These are phyloP conservation scores for Teratosphaeria destructans DNA, from an alignment of 2,329 filamentous ascomycete species.

Conservation along the genomic window DNA sequence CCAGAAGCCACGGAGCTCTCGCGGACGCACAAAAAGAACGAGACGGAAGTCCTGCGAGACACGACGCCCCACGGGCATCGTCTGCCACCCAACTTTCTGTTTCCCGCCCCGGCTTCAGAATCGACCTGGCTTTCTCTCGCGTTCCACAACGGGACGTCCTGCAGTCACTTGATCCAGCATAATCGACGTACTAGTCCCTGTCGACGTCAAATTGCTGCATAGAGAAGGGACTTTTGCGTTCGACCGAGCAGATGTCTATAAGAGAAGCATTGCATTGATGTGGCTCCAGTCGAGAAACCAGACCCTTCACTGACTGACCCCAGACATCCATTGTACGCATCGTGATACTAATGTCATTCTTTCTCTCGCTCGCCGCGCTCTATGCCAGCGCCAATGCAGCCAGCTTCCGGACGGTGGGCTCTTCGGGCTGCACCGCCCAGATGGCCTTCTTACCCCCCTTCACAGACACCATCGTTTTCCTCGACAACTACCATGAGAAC, in stretches of 20 bases:
- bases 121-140: not conserved
- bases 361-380: not conserved
- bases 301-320: not conserved
- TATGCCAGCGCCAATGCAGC: not conserved
- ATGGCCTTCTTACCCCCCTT: not conserved
- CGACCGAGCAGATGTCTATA: not conserved
- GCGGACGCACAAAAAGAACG: no score
- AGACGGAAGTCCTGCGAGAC: not conserved
- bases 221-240: not conserved
- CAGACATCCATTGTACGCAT: not conserved
- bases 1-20: not conserved
- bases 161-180: not conserved
- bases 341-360: not conserved
- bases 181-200: not conserved
- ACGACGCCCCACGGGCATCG: not conserved
- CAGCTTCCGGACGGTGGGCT: not conserved
- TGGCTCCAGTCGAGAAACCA: not conserved
- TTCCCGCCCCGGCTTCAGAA: not conserved
- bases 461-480: not conserved
- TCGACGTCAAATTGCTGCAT: not conserved
- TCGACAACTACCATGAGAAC: not conserved
- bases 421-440: not conserved
- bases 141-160: not conserved
- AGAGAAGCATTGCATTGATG: not conserved
- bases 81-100: not conserved